phyloP scores from a whole-genome alignment of 768 basidiomycete species.

The Austroboletus festivus region DNA sequence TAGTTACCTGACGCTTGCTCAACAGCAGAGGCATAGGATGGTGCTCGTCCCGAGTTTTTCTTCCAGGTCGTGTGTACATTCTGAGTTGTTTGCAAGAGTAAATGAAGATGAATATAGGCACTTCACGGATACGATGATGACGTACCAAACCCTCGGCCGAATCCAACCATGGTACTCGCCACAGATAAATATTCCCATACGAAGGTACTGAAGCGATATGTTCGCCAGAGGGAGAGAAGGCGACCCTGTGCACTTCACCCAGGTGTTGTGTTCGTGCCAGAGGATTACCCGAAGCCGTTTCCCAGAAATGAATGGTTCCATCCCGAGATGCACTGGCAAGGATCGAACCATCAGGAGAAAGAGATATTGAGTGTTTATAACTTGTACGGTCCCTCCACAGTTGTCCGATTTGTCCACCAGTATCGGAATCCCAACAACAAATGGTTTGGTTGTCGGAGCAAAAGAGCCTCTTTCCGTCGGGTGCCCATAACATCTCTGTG shows the following conservation, averaged over 20 bases:
- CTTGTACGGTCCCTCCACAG: neutral
- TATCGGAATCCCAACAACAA: neutral
- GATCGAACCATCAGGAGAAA: constrained; percentile 2
- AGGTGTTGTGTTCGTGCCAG: too few relatives aligned
- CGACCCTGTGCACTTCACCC: too few relatives aligned
- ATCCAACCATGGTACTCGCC: neutral
- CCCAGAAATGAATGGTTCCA: neutral
- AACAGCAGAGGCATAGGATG: too few relatives aligned
- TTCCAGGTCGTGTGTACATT: too few relatives aligned
- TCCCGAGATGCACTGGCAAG: neutral
- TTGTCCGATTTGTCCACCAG: constrained; percentile 1
- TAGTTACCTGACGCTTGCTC: too few relatives aligned
- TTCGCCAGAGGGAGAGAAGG: neutral
- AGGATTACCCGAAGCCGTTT: neutral
- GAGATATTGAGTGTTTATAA: neutral
- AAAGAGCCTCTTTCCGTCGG: neutral
- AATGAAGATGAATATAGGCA: too few relatives aligned
- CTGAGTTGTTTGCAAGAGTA: too few relatives aligned
- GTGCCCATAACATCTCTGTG: neutral
- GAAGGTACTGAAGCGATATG: neutral
- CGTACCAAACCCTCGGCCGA: neutral
- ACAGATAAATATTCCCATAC: neutral
- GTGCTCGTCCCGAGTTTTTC: too few relatives aligned
- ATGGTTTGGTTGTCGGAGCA: neutral
- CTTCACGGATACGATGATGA: too few relatives aligned